A percentile compares a stretch with the other conserved stretches of the same genome.
These are phyloP conservation scores for Tetracladium marchalianum DNA, from an alignment of 495 filamentous ascomycete genomes.

Conservation along the genomic window DNA sequence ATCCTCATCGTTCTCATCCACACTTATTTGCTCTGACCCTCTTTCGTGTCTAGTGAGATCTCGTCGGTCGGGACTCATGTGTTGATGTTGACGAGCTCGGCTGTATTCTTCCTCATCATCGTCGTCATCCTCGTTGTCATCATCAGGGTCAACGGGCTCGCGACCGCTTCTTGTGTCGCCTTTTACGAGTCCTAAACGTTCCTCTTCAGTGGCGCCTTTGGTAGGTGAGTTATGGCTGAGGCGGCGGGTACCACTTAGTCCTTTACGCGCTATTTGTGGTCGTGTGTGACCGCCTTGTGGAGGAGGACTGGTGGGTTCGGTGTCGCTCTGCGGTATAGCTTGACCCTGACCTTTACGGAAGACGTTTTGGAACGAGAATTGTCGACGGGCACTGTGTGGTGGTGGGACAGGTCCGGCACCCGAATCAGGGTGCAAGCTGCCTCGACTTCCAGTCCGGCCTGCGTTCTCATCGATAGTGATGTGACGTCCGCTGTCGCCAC, in stretches of 20 bases:
- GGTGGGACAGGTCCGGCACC: conserved; percentile 35
- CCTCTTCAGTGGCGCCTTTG: conserved; percentile 71
- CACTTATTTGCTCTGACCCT: too few relatives aligned
- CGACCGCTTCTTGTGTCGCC: conserved; percentile 46
- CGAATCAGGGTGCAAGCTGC: conserved; percentile 7
- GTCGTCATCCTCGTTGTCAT: conserved; percentile 23
- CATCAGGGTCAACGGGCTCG: conserved; percentile 27
- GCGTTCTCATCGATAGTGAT: conserved; percentile 24
- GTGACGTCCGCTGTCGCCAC: conserved; percentile 24
- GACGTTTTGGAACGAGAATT: conserved; percentile 87
- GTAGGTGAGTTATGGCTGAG: conserved; percentile 35
- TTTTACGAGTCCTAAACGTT: conserved; percentile 75
- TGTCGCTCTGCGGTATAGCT: conserved; percentile 22
- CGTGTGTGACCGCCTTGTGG: conserved; percentile 6
- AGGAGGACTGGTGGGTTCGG: conserved; percentile 10
- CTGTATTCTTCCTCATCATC: conserved; percentile 15
- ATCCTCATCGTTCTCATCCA: too few relatives aligned
- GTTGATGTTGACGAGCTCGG: background rate
- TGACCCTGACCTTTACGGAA: conserved; percentile 35
- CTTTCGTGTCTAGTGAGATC: too few relatives aligned
- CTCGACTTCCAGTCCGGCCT: conserved; percentile 23
- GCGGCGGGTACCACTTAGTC: conserved; percentile 31
- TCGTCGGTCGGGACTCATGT: too few relatives aligned
- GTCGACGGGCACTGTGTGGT: conserved; percentile 50
- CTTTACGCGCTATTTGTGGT: conserved; percentile 22